Base-by-base conservation (phyloP, 768 basidiomycete genomes). In the Podaxis sp. region DNA sequence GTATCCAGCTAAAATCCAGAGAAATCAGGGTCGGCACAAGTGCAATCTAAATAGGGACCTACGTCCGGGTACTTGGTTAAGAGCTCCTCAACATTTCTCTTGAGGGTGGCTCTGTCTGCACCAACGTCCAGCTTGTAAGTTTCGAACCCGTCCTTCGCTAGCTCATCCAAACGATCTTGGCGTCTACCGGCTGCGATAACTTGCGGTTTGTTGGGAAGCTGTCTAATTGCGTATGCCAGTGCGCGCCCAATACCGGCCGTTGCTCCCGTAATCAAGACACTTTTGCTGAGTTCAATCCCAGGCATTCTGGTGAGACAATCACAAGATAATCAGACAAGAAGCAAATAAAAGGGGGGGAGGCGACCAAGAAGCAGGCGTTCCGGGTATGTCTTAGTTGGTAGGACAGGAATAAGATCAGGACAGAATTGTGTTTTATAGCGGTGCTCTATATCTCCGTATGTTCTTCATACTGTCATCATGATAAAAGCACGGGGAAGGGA, bases 221-320 rank as follows among this genome's bases (percentile, higher is more conserved):
- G 70, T 30, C 81, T 76, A 53, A 86, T 75, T n/a, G 77, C 75
- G 10, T 82, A 74, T 4, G 85, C 85, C 4, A 87, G 78, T 30
- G 80, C 79, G 3, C 84, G 81, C 11, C 87, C 86, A 48, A 87
- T 82, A 36, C 85, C 85, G 33, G 83, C 73, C 2, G 85, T 86
- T 1, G 84, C 84, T 20, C 84, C 84, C 49, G 82, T 77, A 63
- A 86, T 73, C 56, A 86, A 77, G 65, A 85, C 71, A 60, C 82
- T 83, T 70, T 80, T 82, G 30, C 75, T 76, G 69, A 79, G 74
- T 65, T 76, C 71, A 60, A 85, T 82, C 63, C 72, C 73, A 58
- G 77, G 70, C 71, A 74, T 75, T 13, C 15, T 37, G 44, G 30
- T 40, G 49, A 17, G 51, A n/a, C 22, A 28, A 36, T 15, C 10